Evolutionary conservation across 495 filamentous ascomycete genomes (phyloP).

Genomic region (Penicillium maclennaniae): DNA sequence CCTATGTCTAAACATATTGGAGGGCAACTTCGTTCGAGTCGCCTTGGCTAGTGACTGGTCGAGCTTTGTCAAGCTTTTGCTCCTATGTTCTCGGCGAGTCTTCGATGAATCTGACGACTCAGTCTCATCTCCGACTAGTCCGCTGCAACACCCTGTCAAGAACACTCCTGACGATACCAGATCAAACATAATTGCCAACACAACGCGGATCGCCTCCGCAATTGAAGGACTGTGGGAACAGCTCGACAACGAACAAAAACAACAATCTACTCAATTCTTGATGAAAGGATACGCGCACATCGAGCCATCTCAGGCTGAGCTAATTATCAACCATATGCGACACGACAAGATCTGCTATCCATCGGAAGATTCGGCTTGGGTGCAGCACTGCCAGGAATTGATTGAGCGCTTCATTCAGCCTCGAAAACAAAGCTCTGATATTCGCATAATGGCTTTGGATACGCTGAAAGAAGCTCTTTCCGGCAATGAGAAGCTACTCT

Average conservation of each 20-base stretch:
- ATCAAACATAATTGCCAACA: conserved; percentile 38
- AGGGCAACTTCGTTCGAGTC: conserved; percentile 34
- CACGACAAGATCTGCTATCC: conserved; percentile 61
- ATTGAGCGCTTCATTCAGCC: conserved; percentile 65
- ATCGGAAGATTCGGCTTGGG: conserved; percentile 59
- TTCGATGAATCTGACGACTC: conserved; percentile 26
- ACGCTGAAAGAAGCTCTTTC: conserved; percentile 63
- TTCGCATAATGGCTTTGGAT: conserved; percentile 65
- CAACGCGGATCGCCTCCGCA: conserved; percentile 37
- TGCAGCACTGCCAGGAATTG: conserved; percentile 56
- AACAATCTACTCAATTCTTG: conserved; percentile 36
- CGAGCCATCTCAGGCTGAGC: conserved; percentile 41
- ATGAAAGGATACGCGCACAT: conserved; percentile 37
- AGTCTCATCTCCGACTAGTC: conserved; percentile 14
- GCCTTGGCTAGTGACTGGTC: conserved; percentile 36
- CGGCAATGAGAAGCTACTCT: conserved; percentile 38
- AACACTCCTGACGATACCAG: conserved; percentile 33
- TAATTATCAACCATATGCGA: conserved; percentile 38
- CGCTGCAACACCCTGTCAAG: conserved; percentile 20
- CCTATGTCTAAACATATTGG: conserved; percentile 38
- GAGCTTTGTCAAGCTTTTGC: conserved; percentile 42
- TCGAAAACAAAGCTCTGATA: conserved; percentile 56
- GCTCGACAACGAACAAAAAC: conserved; percentile 36
- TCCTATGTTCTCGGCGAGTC: conserved; percentile 65
- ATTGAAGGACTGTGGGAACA: conserved; percentile 42